Evolutionary conservation across 305 asterid species (phyloP).

Genomic region (Striga hermonthica): DNA sequence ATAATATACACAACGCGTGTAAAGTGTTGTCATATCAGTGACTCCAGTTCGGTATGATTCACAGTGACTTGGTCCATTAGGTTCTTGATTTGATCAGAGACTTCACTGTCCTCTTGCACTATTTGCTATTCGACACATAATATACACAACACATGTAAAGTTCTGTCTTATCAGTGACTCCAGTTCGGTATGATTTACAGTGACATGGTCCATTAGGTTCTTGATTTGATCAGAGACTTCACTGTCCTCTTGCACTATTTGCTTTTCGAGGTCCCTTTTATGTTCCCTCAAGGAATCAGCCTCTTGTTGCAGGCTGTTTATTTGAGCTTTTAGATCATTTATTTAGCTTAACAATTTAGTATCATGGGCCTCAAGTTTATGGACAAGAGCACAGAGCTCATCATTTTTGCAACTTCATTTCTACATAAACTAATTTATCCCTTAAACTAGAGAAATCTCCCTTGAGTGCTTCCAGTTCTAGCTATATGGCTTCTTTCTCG

Average conservation of each 20-base stretch:
- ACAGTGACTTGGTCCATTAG: too few species aligned
- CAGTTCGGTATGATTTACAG: conserved; percentile 43
- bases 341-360: conserved; percentile 45
- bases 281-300: conserved; percentile 48
- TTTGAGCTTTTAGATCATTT: conserved; percentile 44
- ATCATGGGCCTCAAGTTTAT: conserved; percentile 57
- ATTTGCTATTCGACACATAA: conserved; percentile 46
- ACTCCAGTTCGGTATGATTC: too few species aligned
- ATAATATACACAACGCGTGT: too few species aligned
- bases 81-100: conserved; percentile 39
- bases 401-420: conserved; percentile 41
- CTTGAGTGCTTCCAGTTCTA: conserved; percentile 38
- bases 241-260: conserved; percentile 38
- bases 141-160: too few species aligned
- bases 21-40: conserved; percentile 41
- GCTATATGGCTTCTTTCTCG: conserved; percentile 31
- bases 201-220: conserved; percentile 40
- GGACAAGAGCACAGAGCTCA: conserved; percentile 51
- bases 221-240: conserved; percentile 50
- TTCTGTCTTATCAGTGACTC: conserved; percentile 47
- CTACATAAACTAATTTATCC: conserved; percentile 40
- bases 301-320: conserved; percentile 46
- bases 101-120: conserved; percentile 43
- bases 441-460: conserved; percentile 32
- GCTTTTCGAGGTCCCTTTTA: conserved; percentile 53